Evolutionary conservation across 129 eudicot genomes (phyloP).

Genomic region (Tanacetum coccineum): DNA sequence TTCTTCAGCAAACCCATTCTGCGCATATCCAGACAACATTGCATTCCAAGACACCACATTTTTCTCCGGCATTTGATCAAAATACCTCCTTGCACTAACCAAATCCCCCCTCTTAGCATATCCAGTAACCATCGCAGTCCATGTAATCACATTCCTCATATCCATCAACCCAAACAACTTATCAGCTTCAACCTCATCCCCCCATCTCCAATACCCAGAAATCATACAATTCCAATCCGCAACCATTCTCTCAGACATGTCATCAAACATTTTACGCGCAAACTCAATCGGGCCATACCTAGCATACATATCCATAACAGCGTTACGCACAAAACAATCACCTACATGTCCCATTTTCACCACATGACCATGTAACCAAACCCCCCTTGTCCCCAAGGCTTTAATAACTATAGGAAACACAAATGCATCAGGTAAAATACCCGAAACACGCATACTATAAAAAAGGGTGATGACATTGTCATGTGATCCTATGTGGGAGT

Average conservation of each 20-base stretch:
- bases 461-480: slow-evolving; percentile 39
- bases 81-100: slow-evolving; percentile 56
- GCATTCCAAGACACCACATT: slow-evolving; percentile 85
- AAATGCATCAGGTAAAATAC: slow-evolving; percentile 48
- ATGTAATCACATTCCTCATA: slow-evolving; percentile 62
- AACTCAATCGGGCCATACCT: slow-evolving; percentile 49
- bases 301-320: slow-evolving; percentile 51
- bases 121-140: slow-evolving; percentile 89
- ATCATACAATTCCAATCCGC: slow-evolving; percentile 84
- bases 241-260: slow-evolving; percentile 56
- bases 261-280: slow-evolving; percentile 74
- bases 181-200: slow-evolving; percentile 48
- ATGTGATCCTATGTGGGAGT: slow-evolving; percentile 44
- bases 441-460: slow-evolving; percentile 32
- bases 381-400: slow-evolving; percentile 41
- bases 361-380: slow-evolving; percentile 49
- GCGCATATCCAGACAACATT: slow-evolving; percentile 75
- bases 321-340: slow-evolving; percentile 58
- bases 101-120: slow-evolving; percentile 51
- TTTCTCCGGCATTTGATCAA: slow-evolving; percentile 65
- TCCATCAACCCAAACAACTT: slow-evolving; percentile 58
- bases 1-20: slow-evolving; percentile 61
- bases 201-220: slow-evolving; percentile 87
- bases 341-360: slow-evolving; percentile 48
- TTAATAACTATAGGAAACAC: slow-evolving; percentile 63